These are phyloP conservation scores for Xylariaceae sp. DNA, from an alignment of 2,329 filamentous ascomycete species.

Conservation along the genomic window DNA sequence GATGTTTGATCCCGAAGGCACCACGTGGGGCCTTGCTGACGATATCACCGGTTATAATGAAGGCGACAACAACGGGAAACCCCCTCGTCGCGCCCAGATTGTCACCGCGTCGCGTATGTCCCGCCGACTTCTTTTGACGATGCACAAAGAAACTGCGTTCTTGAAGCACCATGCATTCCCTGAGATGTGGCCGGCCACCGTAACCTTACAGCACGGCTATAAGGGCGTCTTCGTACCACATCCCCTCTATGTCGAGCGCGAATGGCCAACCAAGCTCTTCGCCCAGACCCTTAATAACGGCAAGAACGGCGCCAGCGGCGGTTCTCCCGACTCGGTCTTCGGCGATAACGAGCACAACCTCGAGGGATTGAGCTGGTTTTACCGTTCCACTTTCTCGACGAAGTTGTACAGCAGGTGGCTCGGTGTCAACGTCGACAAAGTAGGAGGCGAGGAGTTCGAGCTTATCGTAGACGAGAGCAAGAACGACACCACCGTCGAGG, in stretches of 20 bases:
- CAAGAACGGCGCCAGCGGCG: conserved; percentile 68
- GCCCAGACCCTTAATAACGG: conserved; percentile 77
- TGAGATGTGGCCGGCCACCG: conserved; percentile 91
- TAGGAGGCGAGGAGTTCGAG: conserved; percentile 74
- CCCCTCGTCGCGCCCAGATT: conserved; percentile 76
- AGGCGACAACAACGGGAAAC: conserved; percentile 53
- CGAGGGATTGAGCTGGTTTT: conserved; percentile 83
- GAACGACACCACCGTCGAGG: conserved; percentile 43
- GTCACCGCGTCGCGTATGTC: conserved; percentile 85
- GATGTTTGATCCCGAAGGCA: conserved; percentile 83
- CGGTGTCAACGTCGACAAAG: conserved; percentile 72
- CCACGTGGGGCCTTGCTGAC: conserved; percentile 74
- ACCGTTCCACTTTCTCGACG: conserved; percentile 74
- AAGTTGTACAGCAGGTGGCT: conserved; percentile 84
- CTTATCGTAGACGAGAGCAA: conserved; percentile 48
- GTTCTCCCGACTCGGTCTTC: conserved; percentile 65
- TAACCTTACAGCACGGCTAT: conserved; percentile 68
- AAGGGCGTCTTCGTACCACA: conserved; percentile 52
- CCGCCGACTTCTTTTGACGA: conserved; percentile 69
- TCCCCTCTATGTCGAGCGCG: conserved; percentile 78
- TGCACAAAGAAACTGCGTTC: conserved; percentile 85
- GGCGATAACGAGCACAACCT: conserved; percentile 88
- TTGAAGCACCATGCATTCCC: conserved; percentile 88
- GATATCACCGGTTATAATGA: conserved; percentile 82
- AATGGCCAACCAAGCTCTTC: conserved; percentile 76